phyloP scores from a whole-genome alignment of 169 alveolate genomes.

The Plasmodium blacklocki region DNA sequence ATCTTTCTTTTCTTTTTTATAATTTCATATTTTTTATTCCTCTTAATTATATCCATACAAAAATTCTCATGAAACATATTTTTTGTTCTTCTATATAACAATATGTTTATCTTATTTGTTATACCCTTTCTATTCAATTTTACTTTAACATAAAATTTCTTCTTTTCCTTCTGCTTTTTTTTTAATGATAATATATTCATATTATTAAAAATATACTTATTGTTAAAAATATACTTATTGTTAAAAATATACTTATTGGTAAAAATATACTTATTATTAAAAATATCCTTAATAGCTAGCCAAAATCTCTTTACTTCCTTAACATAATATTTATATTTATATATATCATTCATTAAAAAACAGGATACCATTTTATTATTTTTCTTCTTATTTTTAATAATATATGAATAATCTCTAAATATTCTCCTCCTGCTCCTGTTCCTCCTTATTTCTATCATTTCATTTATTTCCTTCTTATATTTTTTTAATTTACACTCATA shows the following conservation, averaged over 20 bases:
- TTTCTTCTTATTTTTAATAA: not conserved
- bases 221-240: not conserved
- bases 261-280: too few species aligned
- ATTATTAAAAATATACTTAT: conserved; percentile 5
- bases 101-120: not conserved
- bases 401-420: not conserved
- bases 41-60: not conserved
- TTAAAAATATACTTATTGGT: not conserved
- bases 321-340: not conserved
- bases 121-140: not conserved
- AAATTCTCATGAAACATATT: not conserved
- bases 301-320: conserved; percentile 20
- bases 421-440: not conserved
- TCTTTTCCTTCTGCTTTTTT: not conserved
- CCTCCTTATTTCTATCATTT: not conserved
- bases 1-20: conserved; percentile 18
- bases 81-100: not conserved
- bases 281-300: conserved; percentile 16
- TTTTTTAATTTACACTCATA: not conserved
- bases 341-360: not conserved
- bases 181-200: not conserved
- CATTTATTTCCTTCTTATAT: not conserved
- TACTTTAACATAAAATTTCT: not conserved
- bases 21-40: not conserved
- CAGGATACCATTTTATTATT: not conserved